Conservation (phyloP, 495 filamentous ascomycete genomes). For the Neurospora terricola region DNA sequence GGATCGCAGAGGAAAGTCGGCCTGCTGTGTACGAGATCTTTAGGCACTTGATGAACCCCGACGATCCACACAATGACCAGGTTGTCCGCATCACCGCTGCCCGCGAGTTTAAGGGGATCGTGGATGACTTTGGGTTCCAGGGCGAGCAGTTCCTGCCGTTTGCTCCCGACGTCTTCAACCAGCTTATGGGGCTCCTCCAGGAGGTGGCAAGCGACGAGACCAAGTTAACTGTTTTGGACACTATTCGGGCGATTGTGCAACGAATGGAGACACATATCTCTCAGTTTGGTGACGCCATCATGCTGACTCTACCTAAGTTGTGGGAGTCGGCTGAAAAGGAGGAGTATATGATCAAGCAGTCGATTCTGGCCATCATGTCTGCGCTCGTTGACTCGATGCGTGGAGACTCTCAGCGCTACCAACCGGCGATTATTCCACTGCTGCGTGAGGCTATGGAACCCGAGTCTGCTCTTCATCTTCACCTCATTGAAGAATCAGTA, state of each 20-base stretch:
- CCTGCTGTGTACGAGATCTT: constrained; percentile 81
- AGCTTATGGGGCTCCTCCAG: constrained; percentile 63
- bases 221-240: constrained; percentile 77
- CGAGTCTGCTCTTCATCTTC: constrained; percentile 67
- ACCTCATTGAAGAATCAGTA: constrained; percentile 84
- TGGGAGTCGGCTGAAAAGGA: constrained; percentile 78
- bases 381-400: constrained; percentile 73
- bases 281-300: constrained; percentile 69
- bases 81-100: constrained; percentile 89
- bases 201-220: constrained; percentile 79
- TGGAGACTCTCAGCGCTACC: constrained; percentile 59
- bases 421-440: constrained; percentile 64
- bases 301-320: constrained; percentile 66
- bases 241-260: constrained; percentile 66
- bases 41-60: constrained; percentile 69
- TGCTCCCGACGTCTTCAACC: constrained; percentile 54
- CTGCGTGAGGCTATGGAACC: constrained; percentile 69
- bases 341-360: constrained; percentile 78
- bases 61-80: constrained; percentile 73
- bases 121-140: constrained; percentile 77
- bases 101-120: constrained; percentile 63
- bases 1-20: constrained; percentile 50
- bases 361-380: constrained; percentile 72
- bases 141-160: constrained; percentile 61
- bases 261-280: constrained; percentile 66